phyloP scores from a whole-genome alignment of 306 rosid species.

The Vicia villosa region DNA sequence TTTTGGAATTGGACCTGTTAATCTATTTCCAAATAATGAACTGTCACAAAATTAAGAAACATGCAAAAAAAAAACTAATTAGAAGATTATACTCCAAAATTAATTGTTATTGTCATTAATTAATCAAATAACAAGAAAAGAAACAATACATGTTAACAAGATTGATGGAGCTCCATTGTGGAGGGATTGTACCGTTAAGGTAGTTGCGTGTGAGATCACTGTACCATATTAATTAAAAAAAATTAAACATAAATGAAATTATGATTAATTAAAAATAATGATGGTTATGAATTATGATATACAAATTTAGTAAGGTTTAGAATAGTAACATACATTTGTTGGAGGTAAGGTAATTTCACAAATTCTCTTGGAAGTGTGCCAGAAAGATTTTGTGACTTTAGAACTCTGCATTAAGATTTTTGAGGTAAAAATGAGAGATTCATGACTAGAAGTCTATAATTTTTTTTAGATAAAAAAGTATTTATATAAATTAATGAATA shows the following conservation, averaged over 20 bases:
- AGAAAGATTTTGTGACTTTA: constrained; percentile 50
- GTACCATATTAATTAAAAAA: not conserved
- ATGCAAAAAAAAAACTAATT: not conserved
- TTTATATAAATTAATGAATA: too few species aligned
- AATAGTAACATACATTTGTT: constrained; percentile 49
- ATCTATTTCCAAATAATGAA: constrained; percentile 61
- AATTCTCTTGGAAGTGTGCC: constrained; percentile 63
- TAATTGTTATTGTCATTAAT: not conserved
- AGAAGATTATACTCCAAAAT: not conserved
- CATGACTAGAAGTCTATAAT: too few species aligned
- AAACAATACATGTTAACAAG: constrained; percentile 49
- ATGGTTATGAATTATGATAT: not conserved
- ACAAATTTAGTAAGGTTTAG: not conserved
- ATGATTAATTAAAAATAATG: not conserved
- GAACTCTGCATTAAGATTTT: constrained; percentile 40
- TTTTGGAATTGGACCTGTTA: constrained; percentile 68
- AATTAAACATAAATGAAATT: not conserved
- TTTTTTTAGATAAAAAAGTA: too few species aligned
- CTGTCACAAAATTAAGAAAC: constrained; percentile 41
- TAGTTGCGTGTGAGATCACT: constrained; percentile 69
- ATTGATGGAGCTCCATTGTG: constrained; percentile 52
- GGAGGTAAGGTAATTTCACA: constrained; percentile 50
- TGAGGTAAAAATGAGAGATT: not conserved
- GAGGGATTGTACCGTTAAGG: constrained; percentile 65
- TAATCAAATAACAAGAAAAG: not conserved